These are phyloP conservation scores for Akanthomyces dipterigenus DNA, from an alignment of 2,329 filamentous ascomycete species.

Conservation along the genomic window DNA sequence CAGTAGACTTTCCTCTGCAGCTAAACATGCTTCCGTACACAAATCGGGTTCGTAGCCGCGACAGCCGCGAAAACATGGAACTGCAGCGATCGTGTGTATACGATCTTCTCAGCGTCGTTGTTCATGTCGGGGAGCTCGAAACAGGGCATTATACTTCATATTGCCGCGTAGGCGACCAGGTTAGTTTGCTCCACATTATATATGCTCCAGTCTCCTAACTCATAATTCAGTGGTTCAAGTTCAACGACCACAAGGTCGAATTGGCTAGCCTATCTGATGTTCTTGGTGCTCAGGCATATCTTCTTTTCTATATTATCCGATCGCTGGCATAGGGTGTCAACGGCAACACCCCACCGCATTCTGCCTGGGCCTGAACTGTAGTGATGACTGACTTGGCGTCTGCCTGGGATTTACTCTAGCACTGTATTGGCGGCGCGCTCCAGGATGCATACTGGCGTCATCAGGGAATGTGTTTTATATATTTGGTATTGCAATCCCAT, in stretches of 20 bases:
- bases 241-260: slow-evolving; percentile 91
- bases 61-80: slow-evolving; percentile 48
- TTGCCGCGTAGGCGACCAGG: slow-evolving; percentile 68
- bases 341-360: background rate
- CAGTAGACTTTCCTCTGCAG: slow-evolving; percentile 76
- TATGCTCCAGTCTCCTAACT: slow-evolving; percentile 11
- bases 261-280: slow-evolving; percentile 79
- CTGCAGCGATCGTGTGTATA: slow-evolving; percentile 66
- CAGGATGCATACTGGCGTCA: background rate
- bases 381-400: background rate
- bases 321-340: slow-evolving; percentile 39
- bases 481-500: background rate
- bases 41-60: slow-evolving; percentile 50
- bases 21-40: slow-evolving; percentile 91
- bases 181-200: slow-evolving; percentile 15
- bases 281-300: slow-evolving; percentile 76
- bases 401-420: background rate
- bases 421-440: background rate
- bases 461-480: background rate
- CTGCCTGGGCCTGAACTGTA: background rate
- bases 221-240: slow-evolving; percentile 72
- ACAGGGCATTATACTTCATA: slow-evolving; percentile 92
- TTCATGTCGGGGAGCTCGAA: slow-evolving; percentile 89
- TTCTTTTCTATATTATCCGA: slow-evolving; percentile 78
- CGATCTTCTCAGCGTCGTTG: slow-evolving; percentile 81